Evolutionary conservation across 495 filamentous ascomycete species (phyloP).

Genomic region (Penicillium samsonianum): DNA sequence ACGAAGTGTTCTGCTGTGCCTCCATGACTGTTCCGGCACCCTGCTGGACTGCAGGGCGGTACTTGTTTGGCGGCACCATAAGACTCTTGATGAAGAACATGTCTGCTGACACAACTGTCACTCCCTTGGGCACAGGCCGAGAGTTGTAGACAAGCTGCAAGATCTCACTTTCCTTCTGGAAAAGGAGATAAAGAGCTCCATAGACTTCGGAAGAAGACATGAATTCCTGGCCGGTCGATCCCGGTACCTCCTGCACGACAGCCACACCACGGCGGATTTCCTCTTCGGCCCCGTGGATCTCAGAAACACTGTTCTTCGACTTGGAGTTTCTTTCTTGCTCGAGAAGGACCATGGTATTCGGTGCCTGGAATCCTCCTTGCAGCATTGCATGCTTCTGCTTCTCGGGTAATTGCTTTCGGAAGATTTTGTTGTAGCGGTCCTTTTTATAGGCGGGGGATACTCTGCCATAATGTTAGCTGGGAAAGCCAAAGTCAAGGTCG

Average conservation of each 20-base stretch:
- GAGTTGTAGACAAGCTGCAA: constrained; percentile 80
- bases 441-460: constrained; percentile 80
- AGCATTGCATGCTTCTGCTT: constrained; percentile 76
- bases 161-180: constrained; percentile 83
- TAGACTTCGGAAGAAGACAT: constrained; percentile 75
- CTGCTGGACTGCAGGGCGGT: constrained; percentile 82
- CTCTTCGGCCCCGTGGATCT: constrained; percentile 62
- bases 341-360: constrained; percentile 59
- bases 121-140: constrained; percentile 52
- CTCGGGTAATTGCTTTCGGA: constrained; percentile 70
- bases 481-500: constrained; percentile 4
- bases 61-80: constrained; percentile 88
- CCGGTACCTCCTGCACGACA: constrained; percentile 34
- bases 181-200: constrained; percentile 72
- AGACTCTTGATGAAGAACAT: constrained; percentile 92
- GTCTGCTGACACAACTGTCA: constrained; percentile 63
- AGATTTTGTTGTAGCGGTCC: constrained; percentile 88
- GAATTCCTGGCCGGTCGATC: constrained; percentile 58
- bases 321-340: constrained; percentile 42
- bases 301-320: constrained; percentile 38
- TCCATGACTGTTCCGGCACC: constrained; percentile 79
- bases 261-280: constrained; percentile 60
- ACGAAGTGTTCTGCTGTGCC: constrained; percentile 78
- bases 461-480: constrained; percentile 35
- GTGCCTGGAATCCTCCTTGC: constrained; percentile 64